phyloP scores from a whole-genome alignment of 2,329 filamentous ascomycete genomes.

The Colletotrichum agaves region DNA sequence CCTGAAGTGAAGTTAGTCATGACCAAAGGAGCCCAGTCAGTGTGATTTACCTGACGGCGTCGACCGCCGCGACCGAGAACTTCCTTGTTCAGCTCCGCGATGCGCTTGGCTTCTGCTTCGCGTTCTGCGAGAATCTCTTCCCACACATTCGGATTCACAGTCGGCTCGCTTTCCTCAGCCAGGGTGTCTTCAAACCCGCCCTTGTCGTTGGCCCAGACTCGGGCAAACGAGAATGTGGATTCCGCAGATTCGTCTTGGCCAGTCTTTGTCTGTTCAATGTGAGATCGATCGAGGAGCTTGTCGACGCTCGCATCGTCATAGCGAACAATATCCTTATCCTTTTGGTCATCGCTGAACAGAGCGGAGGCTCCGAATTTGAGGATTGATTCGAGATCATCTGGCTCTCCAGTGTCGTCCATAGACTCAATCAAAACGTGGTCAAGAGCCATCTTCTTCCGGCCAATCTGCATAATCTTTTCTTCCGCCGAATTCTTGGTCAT shows the following conservation, averaged over 20 bases:
- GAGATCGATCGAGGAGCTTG: constrained; percentile 86
- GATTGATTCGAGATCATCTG: constrained; percentile 86
- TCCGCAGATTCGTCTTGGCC: constrained; percentile 74
- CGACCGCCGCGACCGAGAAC: constrained; percentile 88
- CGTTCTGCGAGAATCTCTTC: constrained; percentile 77
- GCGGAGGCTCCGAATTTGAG: constrained; percentile 88
- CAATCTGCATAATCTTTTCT: constrained; percentile 96
- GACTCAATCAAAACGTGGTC: constrained; percentile 95
- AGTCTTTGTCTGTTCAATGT: constrained; percentile 77
- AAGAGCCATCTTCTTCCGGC: constrained; percentile 93
- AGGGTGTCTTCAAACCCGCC: constrained; percentile 73
- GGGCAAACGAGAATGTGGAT: constrained; percentile 87
- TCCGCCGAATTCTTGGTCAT: constrained; percentile 91
- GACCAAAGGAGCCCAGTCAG: neutral
- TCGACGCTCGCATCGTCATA: constrained; percentile 90
- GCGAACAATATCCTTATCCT: constrained; percentile 76
- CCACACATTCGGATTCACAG: constrained; percentile 80
- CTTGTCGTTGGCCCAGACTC: constrained; percentile 90
- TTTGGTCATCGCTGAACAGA: constrained; percentile 78
- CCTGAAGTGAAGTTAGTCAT: constrained; percentile 38
- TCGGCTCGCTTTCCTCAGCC: constrained; percentile 59
- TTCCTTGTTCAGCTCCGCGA: constrained; percentile 75
- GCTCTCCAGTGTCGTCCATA: constrained; percentile 86
- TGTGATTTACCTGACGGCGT: constrained; percentile 65
- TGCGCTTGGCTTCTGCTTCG: constrained; percentile 74